These are phyloP conservation scores for Corylus heterophylla DNA, from an alignment of 306 rosid genomes.

Conservation along the genomic window DNA sequence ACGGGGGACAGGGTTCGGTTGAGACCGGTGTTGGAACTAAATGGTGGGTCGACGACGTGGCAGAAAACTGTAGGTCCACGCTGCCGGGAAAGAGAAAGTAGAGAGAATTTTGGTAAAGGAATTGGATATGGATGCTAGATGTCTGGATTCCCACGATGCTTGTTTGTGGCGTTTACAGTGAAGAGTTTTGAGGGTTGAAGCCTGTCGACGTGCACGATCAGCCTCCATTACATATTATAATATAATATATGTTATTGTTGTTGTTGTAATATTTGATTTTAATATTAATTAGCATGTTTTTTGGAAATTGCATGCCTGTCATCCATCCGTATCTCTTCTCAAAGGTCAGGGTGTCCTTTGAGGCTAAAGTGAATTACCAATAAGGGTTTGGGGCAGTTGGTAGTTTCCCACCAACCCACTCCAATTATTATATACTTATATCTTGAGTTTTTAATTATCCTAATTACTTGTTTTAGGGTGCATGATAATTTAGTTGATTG, in stretches of 20 bases:
- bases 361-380: too few species aligned
- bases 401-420: too few species aligned
- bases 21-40: not conserved
- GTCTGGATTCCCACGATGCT: slow-evolving; percentile 31
- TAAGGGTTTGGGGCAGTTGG: too few species aligned
- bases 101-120: slow-evolving; percentile 7
- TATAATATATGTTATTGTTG: not conserved
- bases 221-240: slow-evolving; percentile 29
- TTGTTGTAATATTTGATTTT: too few species aligned
- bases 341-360: slow-evolving; percentile 13
- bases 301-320: slow-evolving; percentile 24
- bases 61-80: slow-evolving; percentile 40
- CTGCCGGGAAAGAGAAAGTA: not conserved
- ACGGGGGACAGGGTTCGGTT: slow-evolving; percentile 3
- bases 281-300: not conserved
- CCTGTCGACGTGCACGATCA: slow-evolving; percentile 39
- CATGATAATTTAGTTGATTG: too few species aligned
- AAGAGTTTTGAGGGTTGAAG: slow-evolving; percentile 17
- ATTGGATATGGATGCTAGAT: not conserved
- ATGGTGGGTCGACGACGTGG: slow-evolving; percentile 25
- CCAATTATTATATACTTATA: too few species aligned
- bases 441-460: too few species aligned
- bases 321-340: slow-evolving; percentile 25
- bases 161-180: slow-evolving; percentile 25
- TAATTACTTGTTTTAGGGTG: too few species aligned